Evolutionary conservation across 331 rosid genomes (phyloP).

Genomic region (Ulmus americana): DNA sequence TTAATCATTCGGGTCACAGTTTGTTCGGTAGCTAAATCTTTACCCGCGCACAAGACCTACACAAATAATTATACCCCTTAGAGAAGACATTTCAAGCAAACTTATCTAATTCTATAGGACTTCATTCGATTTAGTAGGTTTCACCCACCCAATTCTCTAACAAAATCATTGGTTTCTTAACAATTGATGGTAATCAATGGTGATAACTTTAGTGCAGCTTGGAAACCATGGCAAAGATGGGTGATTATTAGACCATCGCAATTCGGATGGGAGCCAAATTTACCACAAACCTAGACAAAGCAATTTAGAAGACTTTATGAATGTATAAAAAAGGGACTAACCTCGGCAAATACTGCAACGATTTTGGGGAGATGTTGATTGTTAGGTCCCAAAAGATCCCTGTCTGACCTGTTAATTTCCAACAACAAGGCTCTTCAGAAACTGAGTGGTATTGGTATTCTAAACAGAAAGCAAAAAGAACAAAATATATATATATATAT

Average conservation of each 20-base stretch:
- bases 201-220: too few relatives aligned
- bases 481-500: neutral
- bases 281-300: constrained; percentile 4
- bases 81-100: constrained; percentile 7
- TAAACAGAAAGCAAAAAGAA: neutral
- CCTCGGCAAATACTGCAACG: constrained; percentile 87
- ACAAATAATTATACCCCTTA: constrained; percentile 21
- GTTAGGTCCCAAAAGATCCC: constrained; percentile 77
- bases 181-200: too few relatives aligned
- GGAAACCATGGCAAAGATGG: too few relatives aligned
- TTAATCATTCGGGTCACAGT: constrained; percentile 71
- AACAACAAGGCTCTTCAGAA: neutral
- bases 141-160: too few relatives aligned
- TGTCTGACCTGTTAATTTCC: constrained; percentile 63
- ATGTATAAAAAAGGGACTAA: constrained; percentile 23
- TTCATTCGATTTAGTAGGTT: too few relatives aligned
- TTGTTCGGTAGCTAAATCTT: constrained; percentile 90
- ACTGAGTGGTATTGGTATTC: neutral
- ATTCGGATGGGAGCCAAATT: neutral
- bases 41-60: constrained; percentile 87
- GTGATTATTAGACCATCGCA: too few relatives aligned
- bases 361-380: constrained; percentile 86
- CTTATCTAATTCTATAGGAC: neutral
- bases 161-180: too few relatives aligned
- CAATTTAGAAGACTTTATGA: constrained; percentile 6